Base-by-base conservation (phyloP, 2,329 filamentous ascomycete genomes). In the Sporothrix pseudoabietina region DNA sequence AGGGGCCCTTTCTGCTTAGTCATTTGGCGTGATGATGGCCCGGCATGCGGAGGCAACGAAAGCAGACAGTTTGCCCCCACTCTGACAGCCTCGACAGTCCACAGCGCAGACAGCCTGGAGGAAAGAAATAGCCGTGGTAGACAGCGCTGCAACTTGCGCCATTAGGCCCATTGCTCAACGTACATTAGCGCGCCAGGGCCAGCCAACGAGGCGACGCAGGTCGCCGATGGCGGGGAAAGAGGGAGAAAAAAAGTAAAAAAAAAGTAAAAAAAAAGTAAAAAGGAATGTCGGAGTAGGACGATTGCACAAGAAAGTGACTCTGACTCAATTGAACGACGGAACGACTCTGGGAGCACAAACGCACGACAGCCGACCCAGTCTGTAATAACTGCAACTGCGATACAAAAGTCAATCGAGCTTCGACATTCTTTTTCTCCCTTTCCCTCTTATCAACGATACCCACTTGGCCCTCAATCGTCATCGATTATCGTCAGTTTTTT, bases 201-300 rank as follows among this genome's bases (percentile, higher is more conserved):
- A 69, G 44, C 49, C 32, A 72, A 65, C 71, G 30, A 26, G 55
- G 55, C 55, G 55, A 57, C 26, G 14, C 26, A 30, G 26, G 32
- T 59, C 39, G 71, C 71, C 71, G 71, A 73, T 70, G 66, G 71
- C 71, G 71, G 71, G 59, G 61, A 66, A 30, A 22, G 61, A 47
- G 22, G n/a, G 55, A 57, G 39, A 49, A 49, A 49, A 49, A 44
- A 44, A 44, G 9, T 41, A 44, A 44, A n/a, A n/a, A 35, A 35
- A 35, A 35, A 35, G 35, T 35, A 35, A n/a, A n/a, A 54, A 54
- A 70, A 55, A 55, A 55, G 22, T 30, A 55, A 12, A 65, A 57
- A 63, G 54, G 65, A 69, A 61, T 12, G 61, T 14, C 47, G n/a
- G 16, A 44, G 35, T 41, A 19, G 44, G 68, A 44, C 52, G 32